Evolutionary conservation across 169 alveolate species (phyloP), one percentile per base, ranked within the genome.

Genomic region (Plasmodium relictum): DNA sequence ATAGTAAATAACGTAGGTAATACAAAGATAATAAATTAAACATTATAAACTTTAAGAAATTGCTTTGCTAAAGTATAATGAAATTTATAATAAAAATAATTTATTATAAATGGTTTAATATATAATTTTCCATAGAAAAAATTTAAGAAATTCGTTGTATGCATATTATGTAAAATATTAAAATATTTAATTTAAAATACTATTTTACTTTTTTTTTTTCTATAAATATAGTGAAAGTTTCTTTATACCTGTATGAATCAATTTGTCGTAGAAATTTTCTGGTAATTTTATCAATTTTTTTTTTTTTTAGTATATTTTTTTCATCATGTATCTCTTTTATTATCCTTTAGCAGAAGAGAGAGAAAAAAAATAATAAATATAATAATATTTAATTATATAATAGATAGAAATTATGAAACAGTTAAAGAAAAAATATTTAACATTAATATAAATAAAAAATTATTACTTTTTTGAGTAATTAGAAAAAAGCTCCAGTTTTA

Each of bases 281-380:
- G 20, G 91, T 83, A 54, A 83, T 83, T 68, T 83, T 83, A 44
- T 83, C 91, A 68, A 83, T 83, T 56, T 83, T 83, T 83, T 83
- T 83, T 56, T 68, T 83, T 83, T 69, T 52, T 45, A 83, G 26
- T 12, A 18, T 54, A 68, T 83, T 20, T 9, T 83, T 39, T 56
- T 83, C 91, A 44, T 83, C 63, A 41, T 42, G 70, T 42, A 83
- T 83, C 52, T 83, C 91, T 37, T 69, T 68, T 83, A 68, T 62
- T 45, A 83, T 83, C 39, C 91, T 83, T n/a, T 37, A 83, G 54
- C 10, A 7, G 31, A 20, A 68, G 12, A 12, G 44, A 58, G 42
- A 52, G 42, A 68, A 61, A 76, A 65, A 74, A 76, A 41, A 52
- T 16, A 65, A 63, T 26, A 74, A 61, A 20, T 9, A 39, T 22